Conservation (phyloP, 2,329 filamentous ascomycete genomes). For the Lasiodiplodia hormozganensis region DNA sequence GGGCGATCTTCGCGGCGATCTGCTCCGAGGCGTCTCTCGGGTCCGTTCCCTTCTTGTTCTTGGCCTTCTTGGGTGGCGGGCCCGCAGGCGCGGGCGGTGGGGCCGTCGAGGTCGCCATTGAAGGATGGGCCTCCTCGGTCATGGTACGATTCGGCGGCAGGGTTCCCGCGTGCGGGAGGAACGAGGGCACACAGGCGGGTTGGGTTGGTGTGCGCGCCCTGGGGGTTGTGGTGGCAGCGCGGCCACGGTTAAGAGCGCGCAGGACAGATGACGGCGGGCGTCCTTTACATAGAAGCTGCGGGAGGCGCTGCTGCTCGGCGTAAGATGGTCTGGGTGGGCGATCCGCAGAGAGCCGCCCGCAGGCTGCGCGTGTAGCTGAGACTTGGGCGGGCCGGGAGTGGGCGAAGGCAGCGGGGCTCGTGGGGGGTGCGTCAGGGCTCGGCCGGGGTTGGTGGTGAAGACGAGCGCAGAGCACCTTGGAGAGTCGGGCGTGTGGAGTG, state of each 20-base stretch:
- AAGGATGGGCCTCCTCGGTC: constrained; percentile 15
- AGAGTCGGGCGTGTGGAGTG: constrained; percentile 18
- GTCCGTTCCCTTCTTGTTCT: constrained; percentile 81
- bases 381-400: not conserved
- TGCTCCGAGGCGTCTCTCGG: constrained; percentile 90
- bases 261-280: not conserved
- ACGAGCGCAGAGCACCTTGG: not conserved
- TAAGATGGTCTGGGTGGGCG: constrained; percentile 19
- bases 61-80: constrained; percentile 73
- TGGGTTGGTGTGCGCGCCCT: constrained; percentile 39
- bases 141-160: constrained; percentile 22
- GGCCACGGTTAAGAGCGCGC: constrained; percentile 10
- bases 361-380: constrained; percentile 16
- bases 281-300: constrained; percentile 26
- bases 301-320: constrained; percentile 21
- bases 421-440: not conserved
- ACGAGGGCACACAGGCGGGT: constrained; percentile 40
- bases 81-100: constrained; percentile 27
- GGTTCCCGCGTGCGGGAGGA: constrained; percentile 44
- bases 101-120: constrained; percentile 23
- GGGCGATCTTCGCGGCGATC: constrained; percentile 90
- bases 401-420: not conserved
- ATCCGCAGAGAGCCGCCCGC: constrained; percentile 22
- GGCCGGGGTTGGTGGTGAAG: constrained; percentile 17
- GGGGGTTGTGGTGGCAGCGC: not conserved